These are phyloP conservation scores for Mucor velutinosus DNA, from an alignment of 371 early-diverging fungal species.

Conservation along the genomic window DNA sequence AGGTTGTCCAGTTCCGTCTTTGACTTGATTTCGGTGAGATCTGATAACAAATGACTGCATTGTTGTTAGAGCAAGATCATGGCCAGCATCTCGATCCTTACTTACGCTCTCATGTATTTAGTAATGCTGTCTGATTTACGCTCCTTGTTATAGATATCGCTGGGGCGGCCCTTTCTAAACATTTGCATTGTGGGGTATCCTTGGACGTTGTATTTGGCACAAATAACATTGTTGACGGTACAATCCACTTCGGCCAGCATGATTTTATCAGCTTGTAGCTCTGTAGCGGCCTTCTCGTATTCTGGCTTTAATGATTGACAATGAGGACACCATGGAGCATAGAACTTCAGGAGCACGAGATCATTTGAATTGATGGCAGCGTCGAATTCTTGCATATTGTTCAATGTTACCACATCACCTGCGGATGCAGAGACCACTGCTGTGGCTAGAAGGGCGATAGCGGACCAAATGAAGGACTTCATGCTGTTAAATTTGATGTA, in stretches of 20 bases:
- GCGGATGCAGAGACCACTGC: neutral
- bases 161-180: slow-evolving; percentile 19
- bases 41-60: slow-evolving; percentile 63
- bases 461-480: slow-evolving; percentile 7
- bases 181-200: slow-evolving; percentile 67
- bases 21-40: slow-evolving; percentile 43
- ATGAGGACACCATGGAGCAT: slow-evolving; percentile 92
- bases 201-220: slow-evolving; percentile 72
- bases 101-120: slow-evolving; percentile 80
- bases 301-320: slow-evolving; percentile 83
- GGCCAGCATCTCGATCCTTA: neutral
- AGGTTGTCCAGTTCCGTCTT: slow-evolving; percentile 60
- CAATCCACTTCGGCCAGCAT: slow-evolving; percentile 94
- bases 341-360: slow-evolving; percentile 89
- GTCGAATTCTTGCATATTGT: slow-evolving; percentile 55
- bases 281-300: slow-evolving; percentile 80
- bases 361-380: slow-evolving; percentile 59
- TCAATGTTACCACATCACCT: neutral
- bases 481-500: neutral
- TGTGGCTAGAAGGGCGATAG: neutral
- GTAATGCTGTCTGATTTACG: slow-evolving; percentile 78
- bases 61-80: neutral
- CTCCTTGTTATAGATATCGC: slow-evolving; percentile 63
- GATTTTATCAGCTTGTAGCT: slow-evolving; percentile 57
- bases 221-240: slow-evolving; percentile 76